Evolutionary conservation across 768 basidiomycete species (phyloP), one percentile per base, ranked within the genome.

Genomic region (Trametes cingulata): DNA sequence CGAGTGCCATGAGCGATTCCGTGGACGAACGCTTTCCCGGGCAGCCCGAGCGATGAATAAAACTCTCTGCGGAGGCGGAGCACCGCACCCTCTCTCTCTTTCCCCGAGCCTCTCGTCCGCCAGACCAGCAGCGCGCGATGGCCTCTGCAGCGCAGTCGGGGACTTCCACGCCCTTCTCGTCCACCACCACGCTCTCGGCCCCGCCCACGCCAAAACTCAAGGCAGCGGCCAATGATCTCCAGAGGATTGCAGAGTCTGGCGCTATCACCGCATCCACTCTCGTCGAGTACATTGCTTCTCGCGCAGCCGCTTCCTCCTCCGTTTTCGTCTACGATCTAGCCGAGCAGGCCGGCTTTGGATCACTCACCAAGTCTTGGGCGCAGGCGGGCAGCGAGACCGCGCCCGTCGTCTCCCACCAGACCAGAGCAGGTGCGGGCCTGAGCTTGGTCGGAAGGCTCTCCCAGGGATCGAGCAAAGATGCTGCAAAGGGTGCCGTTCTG

Each of bases 291-390:
- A 73, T 91, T 39, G 78, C 89, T 6, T 87, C 88, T 9, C 81
- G 80, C 40, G 62, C 76, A 2, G 71, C 74, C 8, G 71, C 79
- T 25, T 89, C 82, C 72, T 90, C 89, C 19, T 75, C 83, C 17
- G 83, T 94, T 58, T 91, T 92, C 71, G 72, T 92, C 42, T 94
- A 91, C 68, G 92, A 94, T 67, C 79, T 93, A 55, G 91, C 93
- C 19, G 86, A 89, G 65, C 89, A 93, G 68, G 81, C 81, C n/a
- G 92, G 92, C 35, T 90, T 94, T 68, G 92, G 92, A 19, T 78
- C 81, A 0, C 74, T 86, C 58, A 87, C 90, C 33, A 88, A 85
- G 68, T 78, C 82, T 50, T 90, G 87, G 87, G 74, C 82, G 2
- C 72, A 78, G 17, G 68, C 78, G 3, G 69, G 67, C 47, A 47